Percentiles rank a stretch among this genome's conserved stretches.
Evolutionary conservation across 495 filamentous ascomycete species (phyloP).

Genomic region (Sabuloglossum arenarium): DNA sequence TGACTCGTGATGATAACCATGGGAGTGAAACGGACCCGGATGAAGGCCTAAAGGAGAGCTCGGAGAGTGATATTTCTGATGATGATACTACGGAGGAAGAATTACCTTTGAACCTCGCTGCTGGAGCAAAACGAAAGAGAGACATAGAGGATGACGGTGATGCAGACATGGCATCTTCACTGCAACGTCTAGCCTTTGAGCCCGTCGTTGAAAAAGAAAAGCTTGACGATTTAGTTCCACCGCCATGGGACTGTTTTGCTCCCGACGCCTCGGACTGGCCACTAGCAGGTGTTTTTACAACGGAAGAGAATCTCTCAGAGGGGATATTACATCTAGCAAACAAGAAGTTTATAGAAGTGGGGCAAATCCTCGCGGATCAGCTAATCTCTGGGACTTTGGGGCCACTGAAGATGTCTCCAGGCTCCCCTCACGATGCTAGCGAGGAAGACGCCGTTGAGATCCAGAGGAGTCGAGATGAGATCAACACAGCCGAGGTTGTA

Average conservation of each 20-base stretch:
- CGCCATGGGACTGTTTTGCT: constrained; percentile 6
- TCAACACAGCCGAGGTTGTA: constrained; percentile 2
- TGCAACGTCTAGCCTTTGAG: constrained; percentile 5
- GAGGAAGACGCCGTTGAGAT: neutral
- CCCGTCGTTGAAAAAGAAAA: constrained; percentile 5
- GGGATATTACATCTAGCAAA: constrained; percentile 1
- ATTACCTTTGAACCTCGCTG: neutral
- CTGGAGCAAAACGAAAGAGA: constrained; percentile 5
- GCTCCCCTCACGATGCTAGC: neutral
- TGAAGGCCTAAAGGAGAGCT: constrained; percentile 13
- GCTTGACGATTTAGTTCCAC: constrained; percentile 2
- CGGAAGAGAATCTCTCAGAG: neutral
- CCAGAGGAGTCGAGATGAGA: neutral
- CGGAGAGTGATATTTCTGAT: constrained; percentile 11
- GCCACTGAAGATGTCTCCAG: neutral
- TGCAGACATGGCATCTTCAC: constrained; percentile 1
- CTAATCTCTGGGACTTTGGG: constrained; percentile 23
- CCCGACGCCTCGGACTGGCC: constrained; percentile 12
- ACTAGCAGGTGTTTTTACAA: constrained; percentile 2
- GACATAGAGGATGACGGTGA: constrained; percentile 5
- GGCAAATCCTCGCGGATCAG: constrained; percentile 42
- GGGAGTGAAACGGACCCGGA: constrained; percentile 20
- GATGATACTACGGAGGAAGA: neutral
- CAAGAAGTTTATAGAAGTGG: constrained; percentile 31
- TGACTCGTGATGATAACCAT: constrained; percentile 15